phyloP scores from a whole-genome alignment of 371 early-diverging fungal genomes.

The Gilbertella persicaria region DNA sequence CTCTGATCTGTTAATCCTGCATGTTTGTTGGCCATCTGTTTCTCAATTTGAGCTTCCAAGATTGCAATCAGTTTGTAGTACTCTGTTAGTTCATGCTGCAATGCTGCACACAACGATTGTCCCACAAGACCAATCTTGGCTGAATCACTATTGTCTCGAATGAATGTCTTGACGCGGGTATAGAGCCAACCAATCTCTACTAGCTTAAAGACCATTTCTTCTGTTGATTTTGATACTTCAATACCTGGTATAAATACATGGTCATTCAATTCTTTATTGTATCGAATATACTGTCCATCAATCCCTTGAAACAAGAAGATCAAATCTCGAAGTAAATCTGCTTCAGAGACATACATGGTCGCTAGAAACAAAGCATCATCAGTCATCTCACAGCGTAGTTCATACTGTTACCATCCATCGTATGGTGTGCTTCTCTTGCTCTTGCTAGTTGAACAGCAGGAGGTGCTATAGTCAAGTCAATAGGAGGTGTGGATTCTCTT shows the following conservation, averaged over 20 bases:
- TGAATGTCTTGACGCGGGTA: conserved; percentile 53
- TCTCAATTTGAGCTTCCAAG: conserved; percentile 78
- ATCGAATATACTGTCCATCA: conserved; percentile 83
- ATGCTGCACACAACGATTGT: conserved; percentile 79
- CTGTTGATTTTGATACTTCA: conserved; percentile 56
- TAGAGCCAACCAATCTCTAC: conserved; percentile 78
- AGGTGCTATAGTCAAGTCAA: conserved; percentile 19
- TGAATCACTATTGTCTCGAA: conserved; percentile 40
- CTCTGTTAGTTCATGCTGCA: conserved; percentile 76
- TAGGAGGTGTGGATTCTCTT: conserved; percentile 6
- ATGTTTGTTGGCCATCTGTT: conserved; percentile 20
- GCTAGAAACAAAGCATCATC: no score
- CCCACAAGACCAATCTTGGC: conserved; percentile 59
- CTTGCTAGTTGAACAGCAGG: conserved; percentile 37
- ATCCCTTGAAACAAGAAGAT: conserved; percentile 94
- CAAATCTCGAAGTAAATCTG: conserved; percentile 78
- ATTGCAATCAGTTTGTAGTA: conserved; percentile 86
- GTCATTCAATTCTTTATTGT: conserved; percentile 54
- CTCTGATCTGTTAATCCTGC: conserved; percentile 41
- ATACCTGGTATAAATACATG: conserved; percentile 41
- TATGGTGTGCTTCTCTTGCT: conserved; percentile 24
- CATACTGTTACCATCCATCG: conserved; percentile 1
- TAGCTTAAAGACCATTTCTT: conserved; percentile 58
- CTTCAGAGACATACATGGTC: conserved; percentile 59
- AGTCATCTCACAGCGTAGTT: neutral